Evolutionary conservation across 2,329 filamentous ascomycete genomes (phyloP).

Genomic region (Trichoderma polysporum): DNA sequence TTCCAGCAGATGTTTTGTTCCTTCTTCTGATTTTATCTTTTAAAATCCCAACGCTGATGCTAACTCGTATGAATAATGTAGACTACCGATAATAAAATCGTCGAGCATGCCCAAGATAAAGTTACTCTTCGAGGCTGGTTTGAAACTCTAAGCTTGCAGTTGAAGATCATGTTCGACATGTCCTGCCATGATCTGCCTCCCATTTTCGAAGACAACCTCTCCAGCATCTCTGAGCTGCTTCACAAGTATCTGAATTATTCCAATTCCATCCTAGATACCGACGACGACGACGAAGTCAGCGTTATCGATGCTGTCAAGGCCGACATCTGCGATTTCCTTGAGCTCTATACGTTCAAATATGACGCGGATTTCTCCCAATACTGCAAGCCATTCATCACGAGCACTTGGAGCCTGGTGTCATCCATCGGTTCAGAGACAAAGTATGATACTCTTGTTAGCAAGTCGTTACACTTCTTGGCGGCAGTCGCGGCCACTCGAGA

Average conservation of each 20-base stretch:
- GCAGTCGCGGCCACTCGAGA: slow-evolving; percentile 76
- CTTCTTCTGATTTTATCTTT: background rate
- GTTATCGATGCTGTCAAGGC: slow-evolving; percentile 84
- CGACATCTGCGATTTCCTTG: slow-evolving; percentile 87
- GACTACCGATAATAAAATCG: slow-evolving; percentile 70
- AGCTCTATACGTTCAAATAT: slow-evolving; percentile 91
- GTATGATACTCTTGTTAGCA: slow-evolving; percentile 92
- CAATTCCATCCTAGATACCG: slow-evolving; percentile 76
- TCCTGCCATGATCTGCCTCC: slow-evolving; percentile 97
- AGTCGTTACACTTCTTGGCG: slow-evolving; percentile 90
- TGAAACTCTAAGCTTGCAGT: slow-evolving; percentile 79
- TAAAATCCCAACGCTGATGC: slow-evolving; percentile 23
- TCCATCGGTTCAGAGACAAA: slow-evolving; percentile 84
- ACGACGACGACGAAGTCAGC: slow-evolving; percentile 87
- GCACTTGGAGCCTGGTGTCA: slow-evolving; percentile 88
- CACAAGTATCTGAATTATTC: slow-evolving; percentile 93
- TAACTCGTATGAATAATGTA: slow-evolving; percentile 30
- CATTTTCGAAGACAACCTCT: slow-evolving; percentile 86
- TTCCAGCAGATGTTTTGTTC: background rate
- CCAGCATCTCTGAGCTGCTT: slow-evolving; percentile 72
- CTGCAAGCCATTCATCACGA: slow-evolving; percentile 80
- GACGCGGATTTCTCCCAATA: slow-evolving; percentile 87
- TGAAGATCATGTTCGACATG: slow-evolving; percentile 93
- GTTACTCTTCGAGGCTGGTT: slow-evolving; percentile 74
- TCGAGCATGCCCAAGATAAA: slow-evolving; percentile 73